Percentiles rank a stretch among this genome's conserved stretches.
Conservation (phyloP, 2,329 filamentous ascomycete genomes). For the Thelonectria discophora region DNA sequence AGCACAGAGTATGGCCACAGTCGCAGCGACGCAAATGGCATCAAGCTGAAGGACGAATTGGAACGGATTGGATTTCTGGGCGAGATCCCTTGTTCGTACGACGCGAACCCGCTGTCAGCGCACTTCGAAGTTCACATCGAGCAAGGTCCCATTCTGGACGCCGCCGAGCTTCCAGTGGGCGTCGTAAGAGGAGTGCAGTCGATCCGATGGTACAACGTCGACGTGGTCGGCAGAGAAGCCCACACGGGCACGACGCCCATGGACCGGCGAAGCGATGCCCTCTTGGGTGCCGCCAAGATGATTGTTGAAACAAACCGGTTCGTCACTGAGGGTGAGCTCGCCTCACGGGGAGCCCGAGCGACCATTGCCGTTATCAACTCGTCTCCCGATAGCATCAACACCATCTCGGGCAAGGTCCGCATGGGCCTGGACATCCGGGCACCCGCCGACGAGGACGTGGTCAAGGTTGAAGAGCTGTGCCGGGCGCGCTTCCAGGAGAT, state of each 20-base stretch:
- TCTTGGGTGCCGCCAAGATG: slow-evolving; percentile 42
- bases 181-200: slow-evolving; percentile 30
- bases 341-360: slow-evolving; percentile 26
- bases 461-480: slow-evolving; percentile 58
- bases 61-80: slow-evolving; percentile 77
- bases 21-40: neutral
- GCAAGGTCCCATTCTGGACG: slow-evolving; percentile 58
- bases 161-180: slow-evolving; percentile 1
- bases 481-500: slow-evolving; percentile 52
- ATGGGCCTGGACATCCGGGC: slow-evolving; percentile 72
- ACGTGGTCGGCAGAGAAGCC: slow-evolving; percentile 31
- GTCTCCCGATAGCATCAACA: slow-evolving; percentile 70
- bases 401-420: slow-evolving; percentile 69
- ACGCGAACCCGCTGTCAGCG: slow-evolving; percentile 69
- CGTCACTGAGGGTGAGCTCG: slow-evolving; percentile 21
- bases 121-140: slow-evolving; percentile 88
- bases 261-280: slow-evolving; percentile 39
- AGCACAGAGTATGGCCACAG: neutral
- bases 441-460: slow-evolving; percentile 61
- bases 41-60: slow-evolving; percentile 58
- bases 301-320: slow-evolving; percentile 37
- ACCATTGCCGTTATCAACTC: slow-evolving; percentile 39
- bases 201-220: slow-evolving; percentile 31
- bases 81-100: slow-evolving; percentile 39
- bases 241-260: slow-evolving; percentile 38